phyloP scores from a whole-genome alignment of 2,329 filamentous ascomycete genomes.

The Didymella exigua region DNA sequence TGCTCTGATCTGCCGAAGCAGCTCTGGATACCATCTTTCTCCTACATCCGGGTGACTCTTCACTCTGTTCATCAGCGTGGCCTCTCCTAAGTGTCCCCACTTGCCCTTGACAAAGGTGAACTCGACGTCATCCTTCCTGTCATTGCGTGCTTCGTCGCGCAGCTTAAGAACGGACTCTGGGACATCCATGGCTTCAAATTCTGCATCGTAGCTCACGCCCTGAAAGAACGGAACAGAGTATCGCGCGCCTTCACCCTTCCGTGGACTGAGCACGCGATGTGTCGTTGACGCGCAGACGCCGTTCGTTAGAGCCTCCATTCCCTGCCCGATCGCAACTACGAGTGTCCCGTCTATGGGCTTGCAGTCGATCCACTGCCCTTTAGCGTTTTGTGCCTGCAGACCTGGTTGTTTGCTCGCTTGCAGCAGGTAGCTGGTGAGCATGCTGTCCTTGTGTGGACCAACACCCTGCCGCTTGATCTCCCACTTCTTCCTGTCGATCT shows the following conservation, averaged over 20 bases:
- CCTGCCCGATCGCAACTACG: slow-evolving; percentile 87
- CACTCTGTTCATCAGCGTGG: slow-evolving; percentile 80
- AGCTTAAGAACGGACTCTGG: slow-evolving; percentile 68
- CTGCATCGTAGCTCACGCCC: slow-evolving; percentile 77
- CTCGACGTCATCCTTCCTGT: slow-evolving; percentile 73
- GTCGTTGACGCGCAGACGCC: slow-evolving; percentile 83
- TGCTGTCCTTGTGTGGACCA: slow-evolving; percentile 83
- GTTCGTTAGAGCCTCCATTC: slow-evolving; percentile 80
- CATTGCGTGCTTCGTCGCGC: slow-evolving; percentile 64
- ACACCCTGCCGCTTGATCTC: slow-evolving; percentile 66
- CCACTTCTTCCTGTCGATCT: slow-evolving; percentile 49
- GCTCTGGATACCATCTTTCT: slow-evolving; percentile 68
- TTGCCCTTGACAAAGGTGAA: slow-evolving; percentile 79
- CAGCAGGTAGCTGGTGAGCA: slow-evolving; percentile 80
- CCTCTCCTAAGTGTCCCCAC: slow-evolving; percentile 74
- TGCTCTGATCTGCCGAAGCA: slow-evolving; percentile 50
- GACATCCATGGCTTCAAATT: slow-evolving; percentile 76
- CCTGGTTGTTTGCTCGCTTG: slow-evolving; percentile 78
- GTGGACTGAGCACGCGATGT: slow-evolving; percentile 79
- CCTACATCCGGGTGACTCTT: slow-evolving; percentile 89
- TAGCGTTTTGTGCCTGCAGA: slow-evolving; percentile 81
- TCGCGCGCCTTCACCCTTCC: slow-evolving; percentile 70
- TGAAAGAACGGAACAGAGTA: slow-evolving; percentile 90
- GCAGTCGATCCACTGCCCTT: slow-evolving; percentile 81
- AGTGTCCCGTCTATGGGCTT: slow-evolving; percentile 76